phyloP scores from a whole-genome alignment of 495 filamentous ascomycete genomes.

The Lindgomyces ingoldianus region DNA sequence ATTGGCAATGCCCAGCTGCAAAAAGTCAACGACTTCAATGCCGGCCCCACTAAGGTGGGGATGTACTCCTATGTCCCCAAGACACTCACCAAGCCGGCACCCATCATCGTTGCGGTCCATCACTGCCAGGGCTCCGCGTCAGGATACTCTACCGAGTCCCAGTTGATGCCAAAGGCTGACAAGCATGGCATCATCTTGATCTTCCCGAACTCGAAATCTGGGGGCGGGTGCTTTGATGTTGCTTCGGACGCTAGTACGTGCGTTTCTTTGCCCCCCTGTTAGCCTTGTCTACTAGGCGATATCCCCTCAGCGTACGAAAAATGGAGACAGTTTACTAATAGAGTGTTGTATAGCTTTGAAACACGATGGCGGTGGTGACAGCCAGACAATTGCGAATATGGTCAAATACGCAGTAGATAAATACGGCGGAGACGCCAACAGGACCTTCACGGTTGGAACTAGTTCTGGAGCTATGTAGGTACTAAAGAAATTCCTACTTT shows the following conservation, averaged over 20 bases:
- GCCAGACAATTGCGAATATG: slow-evolving; percentile 57
- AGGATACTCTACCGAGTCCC: slow-evolving; percentile 35
- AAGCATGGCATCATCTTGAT: slow-evolving; percentile 56
- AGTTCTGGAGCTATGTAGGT: slow-evolving; percentile 56
- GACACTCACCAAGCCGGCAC: slow-evolving; percentile 24
- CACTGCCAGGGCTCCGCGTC: slow-evolving; percentile 37
- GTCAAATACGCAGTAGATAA: slow-evolving; percentile 54
- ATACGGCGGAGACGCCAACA: slow-evolving; percentile 51
- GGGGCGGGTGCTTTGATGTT: slow-evolving; percentile 60
- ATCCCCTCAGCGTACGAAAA: background rate
- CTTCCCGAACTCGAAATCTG: slow-evolving; percentile 52
- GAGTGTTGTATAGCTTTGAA: slow-evolving; percentile 43
- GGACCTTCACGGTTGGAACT: slow-evolving; percentile 53
- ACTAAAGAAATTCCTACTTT: background rate
- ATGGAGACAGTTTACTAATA: background rate
- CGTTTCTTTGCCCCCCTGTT: background rate
- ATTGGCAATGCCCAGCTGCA: background rate
- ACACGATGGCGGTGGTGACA: slow-evolving; percentile 56
- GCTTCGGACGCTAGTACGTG: slow-evolving; percentile 40
- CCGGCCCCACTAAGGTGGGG: slow-evolving; percentile 1
- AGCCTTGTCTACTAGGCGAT: background rate
- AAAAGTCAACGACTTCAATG: slow-evolving; percentile 19
- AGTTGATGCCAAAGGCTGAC: slow-evolving; percentile 48
- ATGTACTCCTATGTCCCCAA: slow-evolving; percentile 36
- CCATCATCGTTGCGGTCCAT: slow-evolving; percentile 37